Evolutionary conservation across 495 filamentous ascomycete genomes (phyloP), one percentile per base, ranked within the genome.

Genomic region (Rhizodiscina lignyota): DNA sequence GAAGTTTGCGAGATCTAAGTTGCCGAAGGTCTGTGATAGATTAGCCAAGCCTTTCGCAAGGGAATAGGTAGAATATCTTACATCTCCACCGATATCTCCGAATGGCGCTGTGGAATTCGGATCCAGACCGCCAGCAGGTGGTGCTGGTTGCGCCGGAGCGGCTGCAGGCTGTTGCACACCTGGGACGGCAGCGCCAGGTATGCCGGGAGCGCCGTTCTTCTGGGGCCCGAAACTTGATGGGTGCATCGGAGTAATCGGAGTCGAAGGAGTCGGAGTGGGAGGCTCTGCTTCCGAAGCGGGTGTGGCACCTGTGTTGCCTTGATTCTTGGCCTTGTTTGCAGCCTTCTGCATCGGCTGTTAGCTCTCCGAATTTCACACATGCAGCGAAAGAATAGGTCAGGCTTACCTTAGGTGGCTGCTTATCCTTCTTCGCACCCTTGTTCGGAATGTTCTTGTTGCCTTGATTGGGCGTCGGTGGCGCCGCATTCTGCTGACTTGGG

Each of bases 391-490:
- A n/a, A n/a, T n/a, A n/a, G n/a, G n/a, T n/a, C n/a, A n/a, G n/a
- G n/a, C n/a, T n/a, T n/a, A n/a, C n/a, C n/a, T n/a, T n/a, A n/a
- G n/a, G n/a, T n/a, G n/a, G n/a, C n/a, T n/a, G n/a, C n/a, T n/a
- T n/a, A 73, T 89, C 87, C 80, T 94, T 92, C 51, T 67, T 57
- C 36, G 40, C 77, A 62, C 87, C 87, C 68, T 87, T 87, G 62
- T 87, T 93, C 0, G 83, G 79, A 28, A 71, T 74, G 0, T 82
- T 43, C 57, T 97, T 94, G 48, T 70, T 78, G 1, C 60, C 48
- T 53, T 80, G 79, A 42, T 74, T 70, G 8, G 89, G 89, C 2
- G 89, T 97, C 4, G 87, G 87, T 2, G 89, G 87, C 15, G 83
- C 80, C 27, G 83, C 72, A 28, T 57, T 67, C 35, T 59, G 61